Base-by-base conservation (phyloP, 1,284 basidiomycete genomes). In the Cryptococcus sp. region DNA sequence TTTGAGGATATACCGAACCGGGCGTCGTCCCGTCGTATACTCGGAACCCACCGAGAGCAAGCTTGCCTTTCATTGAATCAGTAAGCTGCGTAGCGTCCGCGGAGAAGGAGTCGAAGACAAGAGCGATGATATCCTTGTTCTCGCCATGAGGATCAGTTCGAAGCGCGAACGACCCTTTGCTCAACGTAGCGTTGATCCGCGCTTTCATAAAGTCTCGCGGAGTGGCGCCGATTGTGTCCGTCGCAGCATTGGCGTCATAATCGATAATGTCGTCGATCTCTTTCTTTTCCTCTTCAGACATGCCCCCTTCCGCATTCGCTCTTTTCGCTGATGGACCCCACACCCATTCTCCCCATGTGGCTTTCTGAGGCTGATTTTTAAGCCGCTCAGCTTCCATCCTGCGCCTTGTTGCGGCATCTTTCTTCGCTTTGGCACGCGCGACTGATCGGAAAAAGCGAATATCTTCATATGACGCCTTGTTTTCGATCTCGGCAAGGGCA, bases 361-460 rank as follows among this genome's bases (percentile, higher is more conserved):
- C 70, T 80, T 83, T 69, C 75, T 81, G 70, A 80, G 83, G 73
- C 23, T 77, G 71, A 60, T 81, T 66, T 26, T 70, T 70, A 46
- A 67, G 76, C 69, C 83, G 84, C 70, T 91, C 88, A 51, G 86
- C 84, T 69, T 91, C 88, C 8, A 89, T 76, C 58, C 82, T 83
- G 69, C 85, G 85, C 47, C 85, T 83, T 25, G 87, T 80, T 1
- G 85, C 88, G 37, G 86, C 82, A 68, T 99, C 93, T 72, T 96
- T 93, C 65, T 88, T 87, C 17, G 97, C 81, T 65, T 88, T 87
- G 7, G 91, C 93, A 8, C 93, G 87, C 0, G 93, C 93, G 59
- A 99, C 92, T 3, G 94, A 98, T 23, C 96, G 87, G 80, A 98
- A 99, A 79, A 98, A 98, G 13, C 96, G 88, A 53, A 99, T 89